Percentiles rank a stretch among this genome's conserved stretches.
These are phyloP conservation scores for Drosera capensis DNA, from an alignment of 148 eudicot genomes.

Conservation along the genomic window DNA sequence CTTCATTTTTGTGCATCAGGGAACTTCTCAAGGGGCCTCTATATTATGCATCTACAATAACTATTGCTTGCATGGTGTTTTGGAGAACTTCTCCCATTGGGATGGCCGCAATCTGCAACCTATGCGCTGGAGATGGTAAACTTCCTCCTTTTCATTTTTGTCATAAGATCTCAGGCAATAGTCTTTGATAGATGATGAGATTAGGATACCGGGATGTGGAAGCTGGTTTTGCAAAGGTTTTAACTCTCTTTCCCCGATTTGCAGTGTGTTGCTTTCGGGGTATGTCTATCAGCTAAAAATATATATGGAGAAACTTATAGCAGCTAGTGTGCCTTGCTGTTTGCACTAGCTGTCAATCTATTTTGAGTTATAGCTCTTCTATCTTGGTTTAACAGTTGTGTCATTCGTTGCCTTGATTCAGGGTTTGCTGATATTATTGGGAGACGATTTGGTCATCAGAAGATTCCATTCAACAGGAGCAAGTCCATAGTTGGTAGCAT, in stretches of 20 bases:
- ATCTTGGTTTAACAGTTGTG: background rate
- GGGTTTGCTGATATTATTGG: conserved; percentile 87
- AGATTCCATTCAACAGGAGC: conserved; percentile 56
- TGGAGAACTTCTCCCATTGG: conserved; percentile 85
- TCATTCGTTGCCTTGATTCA: conserved; percentile 14
- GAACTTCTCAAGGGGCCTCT: conserved; percentile 90
- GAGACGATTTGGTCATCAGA: conserved; percentile 49
- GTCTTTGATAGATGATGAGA: no score
- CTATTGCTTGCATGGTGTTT: conserved; percentile 45
- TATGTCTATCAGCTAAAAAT: no score
- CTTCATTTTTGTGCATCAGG: conserved; percentile 28
- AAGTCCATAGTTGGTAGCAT: conserved; percentile 70
- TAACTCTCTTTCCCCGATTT: background rate
- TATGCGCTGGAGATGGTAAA: conserved; percentile 96
- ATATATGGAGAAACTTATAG: no score
- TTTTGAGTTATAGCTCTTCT: no score
- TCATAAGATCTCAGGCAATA: no score
- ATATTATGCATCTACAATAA: conserved; percentile 55
- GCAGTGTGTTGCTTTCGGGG: no score
- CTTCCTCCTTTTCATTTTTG: no score
- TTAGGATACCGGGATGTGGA: no score
- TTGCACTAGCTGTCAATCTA: no score
- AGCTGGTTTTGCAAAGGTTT: no score
- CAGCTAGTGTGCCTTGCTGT: no score
- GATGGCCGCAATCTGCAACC: conserved; percentile 60